Conservation (phyloP, 163 green algal species). For the Scenedesmus sp. region DNA sequence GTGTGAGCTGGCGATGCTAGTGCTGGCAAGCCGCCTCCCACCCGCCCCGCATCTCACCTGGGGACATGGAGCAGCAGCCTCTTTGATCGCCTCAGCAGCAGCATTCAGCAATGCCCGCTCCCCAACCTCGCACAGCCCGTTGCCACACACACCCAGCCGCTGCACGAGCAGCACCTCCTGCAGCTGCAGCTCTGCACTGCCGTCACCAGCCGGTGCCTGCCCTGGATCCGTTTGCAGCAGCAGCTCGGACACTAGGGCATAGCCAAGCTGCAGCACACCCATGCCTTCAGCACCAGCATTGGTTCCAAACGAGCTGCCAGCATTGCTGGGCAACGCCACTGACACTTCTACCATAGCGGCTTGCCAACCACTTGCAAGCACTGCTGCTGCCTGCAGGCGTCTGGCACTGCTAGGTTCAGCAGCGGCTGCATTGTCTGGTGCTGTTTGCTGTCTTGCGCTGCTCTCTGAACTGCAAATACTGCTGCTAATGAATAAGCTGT, state of each 20-base stretch:
- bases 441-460: not conserved
- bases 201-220: not conserved
- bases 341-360: not conserved
- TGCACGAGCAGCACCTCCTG: constrained; percentile 43
- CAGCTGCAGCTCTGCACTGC: not conserved
- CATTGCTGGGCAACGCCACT: not conserved
- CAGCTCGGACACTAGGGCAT: not conserved
- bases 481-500: not conserved
- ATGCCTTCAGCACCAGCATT: not conserved
- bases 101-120: constrained; percentile 46
- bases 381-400: not conserved
- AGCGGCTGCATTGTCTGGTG: not conserved
- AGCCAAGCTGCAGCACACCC: constrained; percentile 3
- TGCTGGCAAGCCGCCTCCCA: not conserved
- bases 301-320: not conserved
- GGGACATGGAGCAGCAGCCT: not conserved
- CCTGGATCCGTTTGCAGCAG: not conserved
- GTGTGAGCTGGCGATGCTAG: too few relatives aligned
- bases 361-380: not conserved
- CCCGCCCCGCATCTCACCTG: not conserved
- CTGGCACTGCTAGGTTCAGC: not conserved
- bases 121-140: constrained; percentile 67
- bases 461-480: not conserved
- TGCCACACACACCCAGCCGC: constrained; percentile 59
- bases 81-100: not conserved